Evolutionary conservation across 495 filamentous ascomycete genomes (phyloP).

Genomic region (Amphirosellinia nigrospora): DNA sequence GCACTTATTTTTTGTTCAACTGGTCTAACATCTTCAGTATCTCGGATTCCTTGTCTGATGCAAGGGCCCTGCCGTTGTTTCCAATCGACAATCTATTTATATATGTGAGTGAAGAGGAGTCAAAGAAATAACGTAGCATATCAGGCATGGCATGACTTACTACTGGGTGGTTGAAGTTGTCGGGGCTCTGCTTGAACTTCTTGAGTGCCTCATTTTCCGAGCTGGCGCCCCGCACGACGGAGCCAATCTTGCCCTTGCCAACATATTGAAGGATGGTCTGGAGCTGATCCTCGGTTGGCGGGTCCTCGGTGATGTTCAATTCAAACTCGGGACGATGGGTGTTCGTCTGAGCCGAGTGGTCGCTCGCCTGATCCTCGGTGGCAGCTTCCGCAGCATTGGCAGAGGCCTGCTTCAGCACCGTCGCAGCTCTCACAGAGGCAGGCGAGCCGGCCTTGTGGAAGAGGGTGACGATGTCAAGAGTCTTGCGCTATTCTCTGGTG

Average conservation of each 20-base stretch:
- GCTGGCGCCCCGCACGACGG: slow-evolving; percentile 73
- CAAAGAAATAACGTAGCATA: not conserved
- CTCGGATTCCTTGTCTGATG: slow-evolving; percentile 79
- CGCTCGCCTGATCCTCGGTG: slow-evolving; percentile 70
- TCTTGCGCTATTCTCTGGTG: slow-evolving; percentile 64
- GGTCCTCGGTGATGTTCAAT: slow-evolving; percentile 79
- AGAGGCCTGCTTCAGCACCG: slow-evolving; percentile 76
- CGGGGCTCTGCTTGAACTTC: slow-evolving; percentile 64
- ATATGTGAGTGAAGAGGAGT: slow-evolving; percentile 23
- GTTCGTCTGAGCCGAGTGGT: slow-evolving; percentile 58
- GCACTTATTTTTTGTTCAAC: slow-evolving; percentile 24
- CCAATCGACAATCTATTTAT: slow-evolving; percentile 88
- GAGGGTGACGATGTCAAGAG: slow-evolving; percentile 90
- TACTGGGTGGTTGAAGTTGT: slow-evolving; percentile 75
- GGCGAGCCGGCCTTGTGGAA: slow-evolving; percentile 80
- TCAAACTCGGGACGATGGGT: slow-evolving; percentile 73
- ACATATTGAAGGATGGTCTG: slow-evolving; percentile 87
- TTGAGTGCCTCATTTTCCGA: slow-evolving; percentile 76
- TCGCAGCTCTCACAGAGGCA: slow-evolving; percentile 69
- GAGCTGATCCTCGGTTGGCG: slow-evolving; percentile 85
- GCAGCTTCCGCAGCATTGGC: slow-evolving; percentile 63
- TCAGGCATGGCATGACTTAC: slow-evolving; percentile 53
- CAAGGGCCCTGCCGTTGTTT: slow-evolving; percentile 81
- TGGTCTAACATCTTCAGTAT: slow-evolving; percentile 74
- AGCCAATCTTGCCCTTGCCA: slow-evolving; percentile 57